A percentile compares a stretch with the other conserved stretches of the same genome.
Evolutionary conservation across 208 protist species (phyloP).

Genomic region (Acanthamoeba sp.): DNA sequence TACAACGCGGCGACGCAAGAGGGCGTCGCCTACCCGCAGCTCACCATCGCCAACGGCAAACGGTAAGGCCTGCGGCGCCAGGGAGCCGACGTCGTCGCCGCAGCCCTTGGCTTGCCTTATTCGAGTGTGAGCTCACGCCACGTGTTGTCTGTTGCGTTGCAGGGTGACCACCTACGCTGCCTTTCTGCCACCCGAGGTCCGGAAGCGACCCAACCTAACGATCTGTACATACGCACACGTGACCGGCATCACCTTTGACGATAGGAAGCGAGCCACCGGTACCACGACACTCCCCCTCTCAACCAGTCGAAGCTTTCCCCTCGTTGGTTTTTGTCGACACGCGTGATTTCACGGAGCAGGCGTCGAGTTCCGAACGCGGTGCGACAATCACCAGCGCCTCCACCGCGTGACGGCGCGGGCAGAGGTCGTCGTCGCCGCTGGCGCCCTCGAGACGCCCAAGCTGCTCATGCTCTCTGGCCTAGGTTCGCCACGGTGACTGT

Average conservation of each 20-base stretch:
- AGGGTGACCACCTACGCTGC: neutral
- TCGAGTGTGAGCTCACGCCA: neutral
- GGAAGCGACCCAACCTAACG: neutral
- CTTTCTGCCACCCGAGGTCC: neutral
- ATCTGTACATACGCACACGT: constrained; percentile 42
- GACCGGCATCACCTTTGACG: neutral
- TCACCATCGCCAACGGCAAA: neutral
- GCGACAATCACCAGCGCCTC: neutral
- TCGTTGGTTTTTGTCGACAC: neutral
- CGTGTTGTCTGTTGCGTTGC: neutral
- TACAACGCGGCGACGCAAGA: neutral
- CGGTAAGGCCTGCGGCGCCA: no score
- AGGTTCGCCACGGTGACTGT: neutral
- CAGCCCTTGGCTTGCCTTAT: no score
- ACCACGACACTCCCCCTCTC: neutral
- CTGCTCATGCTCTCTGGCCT: constrained; percentile 34
- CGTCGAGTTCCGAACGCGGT: neutral
- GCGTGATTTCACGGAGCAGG: neutral
- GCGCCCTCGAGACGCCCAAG: constrained; percentile 36
- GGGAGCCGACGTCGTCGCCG: no score
- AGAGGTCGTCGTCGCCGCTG: constrained; percentile 25
- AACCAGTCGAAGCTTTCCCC: neutral
- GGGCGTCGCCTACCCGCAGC: neutral
- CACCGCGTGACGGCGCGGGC: neutral
- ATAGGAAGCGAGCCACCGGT: constrained; percentile 2